Conservation (phyloP, 225 moss, liverwort and hornwort genomes). For the Physcomitrellopsis africana region DNA sequence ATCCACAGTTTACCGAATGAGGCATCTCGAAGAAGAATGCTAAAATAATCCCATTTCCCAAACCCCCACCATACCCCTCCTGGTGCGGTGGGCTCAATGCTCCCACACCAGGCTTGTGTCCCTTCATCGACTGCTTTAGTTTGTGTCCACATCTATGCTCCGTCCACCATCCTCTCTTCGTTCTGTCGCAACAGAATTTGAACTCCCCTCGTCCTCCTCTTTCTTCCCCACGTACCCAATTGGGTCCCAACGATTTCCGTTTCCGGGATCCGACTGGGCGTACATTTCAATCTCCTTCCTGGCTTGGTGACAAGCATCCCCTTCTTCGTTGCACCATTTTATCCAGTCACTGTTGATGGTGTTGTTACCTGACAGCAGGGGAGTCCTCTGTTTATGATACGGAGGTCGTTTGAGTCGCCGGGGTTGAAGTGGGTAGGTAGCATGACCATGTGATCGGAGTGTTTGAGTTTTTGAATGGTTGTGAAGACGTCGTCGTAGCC, state of each 20-base stretch:
- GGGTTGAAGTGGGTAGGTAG: not conserved
- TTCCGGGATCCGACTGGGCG: not conserved
- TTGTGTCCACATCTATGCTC: constrained; percentile 33
- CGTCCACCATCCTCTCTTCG: not conserved
- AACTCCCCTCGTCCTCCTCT: not conserved
- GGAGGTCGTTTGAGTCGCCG: not conserved
- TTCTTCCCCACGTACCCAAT: not conserved
- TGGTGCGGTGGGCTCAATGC: no score
- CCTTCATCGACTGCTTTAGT: not conserved
- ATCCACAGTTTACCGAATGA: no score
- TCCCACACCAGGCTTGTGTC: no score
- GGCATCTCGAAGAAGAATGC: no score
- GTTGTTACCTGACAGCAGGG: not conserved
- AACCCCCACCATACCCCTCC: no score
- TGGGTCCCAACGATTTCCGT: not conserved
- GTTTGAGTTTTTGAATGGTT: not conserved
- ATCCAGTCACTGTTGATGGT: not conserved
- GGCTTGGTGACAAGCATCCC: not conserved
- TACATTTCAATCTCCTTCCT: not conserved
- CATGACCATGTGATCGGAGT: not conserved
- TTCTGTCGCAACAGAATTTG: not conserved
- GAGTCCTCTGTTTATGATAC: not conserved
- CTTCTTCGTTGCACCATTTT: not conserved
- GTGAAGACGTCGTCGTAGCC: constrained; percentile 3
- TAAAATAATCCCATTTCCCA: no score